These are phyloP conservation scores for Trichoderma cornu-damae DNA, from an alignment of 2,329 filamentous ascomycete species.

Conservation along the genomic window DNA sequence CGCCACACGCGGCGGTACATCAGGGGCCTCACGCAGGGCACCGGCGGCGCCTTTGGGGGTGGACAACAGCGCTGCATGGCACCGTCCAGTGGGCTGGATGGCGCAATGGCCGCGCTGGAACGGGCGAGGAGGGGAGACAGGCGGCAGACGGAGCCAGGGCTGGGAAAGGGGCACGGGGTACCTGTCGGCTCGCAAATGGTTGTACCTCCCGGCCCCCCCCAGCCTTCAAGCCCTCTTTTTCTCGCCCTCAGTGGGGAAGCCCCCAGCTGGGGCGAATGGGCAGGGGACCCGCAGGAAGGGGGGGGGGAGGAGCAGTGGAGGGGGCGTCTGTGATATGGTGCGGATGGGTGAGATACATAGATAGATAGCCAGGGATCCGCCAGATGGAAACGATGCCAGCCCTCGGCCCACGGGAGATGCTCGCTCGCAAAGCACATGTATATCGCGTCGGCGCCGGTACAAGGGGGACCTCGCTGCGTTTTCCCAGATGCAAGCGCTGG, in stretches of 20 bases:
- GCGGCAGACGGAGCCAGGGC: constrained; percentile 19
- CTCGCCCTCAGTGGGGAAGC: constrained; percentile 13
- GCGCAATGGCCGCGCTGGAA: constrained; percentile 17
- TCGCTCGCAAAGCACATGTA: constrained; percentile 2
- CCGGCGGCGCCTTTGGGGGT: constrained; percentile 15
- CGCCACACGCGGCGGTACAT: constrained; percentile 27
- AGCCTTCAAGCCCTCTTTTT: background rate
- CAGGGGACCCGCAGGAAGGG: background rate
- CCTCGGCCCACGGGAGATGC: constrained; percentile 15
- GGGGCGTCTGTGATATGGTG: background rate
- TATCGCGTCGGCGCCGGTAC: background rate
- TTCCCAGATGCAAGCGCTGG: constrained; percentile 11
- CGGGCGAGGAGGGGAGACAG: constrained; percentile 14
- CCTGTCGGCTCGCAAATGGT: constrained; percentile 20
- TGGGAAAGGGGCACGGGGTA: constrained; percentile 20
- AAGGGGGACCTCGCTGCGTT: background rate
- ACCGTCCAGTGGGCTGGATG: constrained; percentile 17
- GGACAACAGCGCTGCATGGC: constrained; percentile 13
- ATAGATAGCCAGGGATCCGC: background rate
- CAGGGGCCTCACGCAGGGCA: constrained; percentile 23
- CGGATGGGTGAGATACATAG: background rate
- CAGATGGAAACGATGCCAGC: constrained; percentile 7
- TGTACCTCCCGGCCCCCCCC: constrained; percentile 20
- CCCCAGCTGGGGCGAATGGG: constrained; percentile 18
- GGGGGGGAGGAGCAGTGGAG: background rate